Evolutionary conservation across 2,329 filamentous ascomycete genomes (phyloP), one percentile per base, ranked within the genome.

Genomic region (Xylaria sp.): DNA sequence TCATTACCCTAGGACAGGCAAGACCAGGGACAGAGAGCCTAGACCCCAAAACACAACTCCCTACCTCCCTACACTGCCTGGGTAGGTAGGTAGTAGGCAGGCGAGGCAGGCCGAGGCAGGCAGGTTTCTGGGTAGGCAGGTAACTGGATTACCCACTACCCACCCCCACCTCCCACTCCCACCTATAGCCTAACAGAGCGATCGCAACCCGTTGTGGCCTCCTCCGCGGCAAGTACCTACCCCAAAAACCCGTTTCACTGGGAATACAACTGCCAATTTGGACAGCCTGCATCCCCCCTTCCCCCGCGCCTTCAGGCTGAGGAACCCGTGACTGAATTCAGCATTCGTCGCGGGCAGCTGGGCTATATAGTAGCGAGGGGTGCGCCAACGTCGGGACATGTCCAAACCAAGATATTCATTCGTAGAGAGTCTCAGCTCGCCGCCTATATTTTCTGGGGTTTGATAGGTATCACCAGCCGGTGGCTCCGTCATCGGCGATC

Each of bases 401-500:
- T 36, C 46, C 41, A 36, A 32, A 63, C 65, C 46, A 60, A 25
- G 15, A 45, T 53, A n/a, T 43, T 20, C 52, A n/a, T 43, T 20
- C 36, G 28, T 60, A 60, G 30, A 53, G 34, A 60, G 41, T 30
- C 48, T 36, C 48, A 56, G 56, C 41, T 57, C 23, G 39, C 32
- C 60, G 53, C 56, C 28, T 25, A 20, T 41, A 20, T 41, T 8
- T 18, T 53, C 39, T 63, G 46, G 25, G 20, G 46, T 65, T 55
- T 9, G 55, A 63, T 52, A 64, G 43, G 53, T n/a, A n/a, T n/a
- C 58, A 61, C 41, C 57, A 55, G 55, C 30, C 32, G 41, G 23
- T n/a, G 43, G 63, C 69, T 69, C 69, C 69, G 69, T 67, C 66
- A 70, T 67, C 69, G 69, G 69, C 63, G 50, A 57, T 8, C 53